phyloP scores from a whole-genome alignment of 371 early-diverging fungal species.

The Lichtheimia ramosa region DNA sequence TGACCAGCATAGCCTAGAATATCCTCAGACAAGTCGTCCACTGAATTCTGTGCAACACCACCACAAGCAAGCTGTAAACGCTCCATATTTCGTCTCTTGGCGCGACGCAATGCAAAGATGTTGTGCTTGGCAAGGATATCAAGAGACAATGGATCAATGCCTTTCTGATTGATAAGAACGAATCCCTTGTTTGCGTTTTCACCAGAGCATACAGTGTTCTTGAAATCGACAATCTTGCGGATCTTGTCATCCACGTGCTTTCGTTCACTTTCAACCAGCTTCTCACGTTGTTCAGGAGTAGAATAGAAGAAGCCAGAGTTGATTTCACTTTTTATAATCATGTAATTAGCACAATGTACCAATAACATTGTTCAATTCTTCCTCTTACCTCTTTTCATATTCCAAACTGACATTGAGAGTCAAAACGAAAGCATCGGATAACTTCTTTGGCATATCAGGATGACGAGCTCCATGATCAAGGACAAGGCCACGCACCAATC shows the following conservation, averaged over 20 bases:
- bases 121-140: constrained; percentile 97
- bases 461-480: constrained; percentile 99
- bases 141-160: constrained; percentile 98
- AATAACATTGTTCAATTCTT: not conserved
- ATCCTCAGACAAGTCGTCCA: constrained; percentile 90
- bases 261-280: constrained; percentile 98
- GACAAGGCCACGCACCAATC: constrained; percentile 96
- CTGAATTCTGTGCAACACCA: constrained; percentile 96
- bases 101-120: constrained; percentile 98
- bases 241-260: constrained; percentile 95
- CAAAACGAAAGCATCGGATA: constrained; percentile 91
- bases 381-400: constrained; percentile 92
- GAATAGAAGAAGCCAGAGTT: constrained; percentile 99
- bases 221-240: constrained; percentile 95
- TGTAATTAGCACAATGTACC: too few species aligned
- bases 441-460: constrained; percentile 98
- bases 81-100: constrained; percentile 99
- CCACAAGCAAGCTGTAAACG: constrained; percentile 98
- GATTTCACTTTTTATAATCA: constrained; percentile 77
- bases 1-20: constrained; percentile 94
- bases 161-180: constrained; percentile 99
- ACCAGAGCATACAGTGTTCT: constrained; percentile 88
- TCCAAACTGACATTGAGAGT: constrained; percentile 99
- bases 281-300: constrained; percentile 97
- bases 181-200: constrained; percentile 83